Evolutionary conservation across 2,329 filamentous ascomycete species (phyloP).

Genomic region (Cladophialophora immunda): DNA sequence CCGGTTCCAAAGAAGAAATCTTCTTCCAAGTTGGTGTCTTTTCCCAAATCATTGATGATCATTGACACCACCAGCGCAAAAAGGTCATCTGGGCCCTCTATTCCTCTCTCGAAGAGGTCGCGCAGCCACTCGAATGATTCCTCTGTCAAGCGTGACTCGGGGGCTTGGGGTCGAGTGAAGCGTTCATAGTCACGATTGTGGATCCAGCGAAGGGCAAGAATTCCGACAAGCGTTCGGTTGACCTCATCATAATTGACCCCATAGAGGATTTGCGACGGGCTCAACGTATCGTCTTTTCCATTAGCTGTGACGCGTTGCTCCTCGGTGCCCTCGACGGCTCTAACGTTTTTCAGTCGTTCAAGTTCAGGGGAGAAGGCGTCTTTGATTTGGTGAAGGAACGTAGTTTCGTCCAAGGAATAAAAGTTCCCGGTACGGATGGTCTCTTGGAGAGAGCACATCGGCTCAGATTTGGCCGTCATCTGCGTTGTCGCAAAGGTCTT

Average conservation of each 20-base stretch:
- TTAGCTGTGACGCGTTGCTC: slow-evolving; percentile 26
- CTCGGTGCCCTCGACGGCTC: slow-evolving; percentile 37
- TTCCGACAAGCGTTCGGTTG: slow-evolving; percentile 51
- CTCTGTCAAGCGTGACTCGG: slow-evolving; percentile 39
- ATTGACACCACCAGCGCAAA: slow-evolving; percentile 47
- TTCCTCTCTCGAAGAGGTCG: slow-evolving; percentile 38
- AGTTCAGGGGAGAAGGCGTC: slow-evolving; percentile 44
- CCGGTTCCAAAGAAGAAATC: slow-evolving; percentile 35
- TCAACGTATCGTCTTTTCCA: slow-evolving; percentile 36
- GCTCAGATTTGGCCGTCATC: slow-evolving; percentile 25
- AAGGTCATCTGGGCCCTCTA: slow-evolving; percentile 40
- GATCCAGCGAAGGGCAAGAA: slow-evolving; percentile 51
- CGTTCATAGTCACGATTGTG: slow-evolving; percentile 46
- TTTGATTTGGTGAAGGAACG: slow-evolving; percentile 42
- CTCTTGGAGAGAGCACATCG: slow-evolving; percentile 32
- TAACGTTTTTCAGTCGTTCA: slow-evolving; percentile 44
- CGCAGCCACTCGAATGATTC: slow-evolving; percentile 46
- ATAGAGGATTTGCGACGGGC: slow-evolving; percentile 45
- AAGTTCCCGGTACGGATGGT: slow-evolving; percentile 38
- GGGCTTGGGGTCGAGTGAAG: slow-evolving; percentile 45
- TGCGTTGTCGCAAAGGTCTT: slow-evolving; percentile 23
- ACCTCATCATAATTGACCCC: slow-evolving; percentile 49
- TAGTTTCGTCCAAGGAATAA: slow-evolving; percentile 38
- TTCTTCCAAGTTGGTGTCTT: slow-evolving; percentile 46
- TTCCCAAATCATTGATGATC: slow-evolving; percentile 51